Base-by-base conservation (phyloP, 257 asterid genomes). In the Fraxinus excelsior region DNA sequence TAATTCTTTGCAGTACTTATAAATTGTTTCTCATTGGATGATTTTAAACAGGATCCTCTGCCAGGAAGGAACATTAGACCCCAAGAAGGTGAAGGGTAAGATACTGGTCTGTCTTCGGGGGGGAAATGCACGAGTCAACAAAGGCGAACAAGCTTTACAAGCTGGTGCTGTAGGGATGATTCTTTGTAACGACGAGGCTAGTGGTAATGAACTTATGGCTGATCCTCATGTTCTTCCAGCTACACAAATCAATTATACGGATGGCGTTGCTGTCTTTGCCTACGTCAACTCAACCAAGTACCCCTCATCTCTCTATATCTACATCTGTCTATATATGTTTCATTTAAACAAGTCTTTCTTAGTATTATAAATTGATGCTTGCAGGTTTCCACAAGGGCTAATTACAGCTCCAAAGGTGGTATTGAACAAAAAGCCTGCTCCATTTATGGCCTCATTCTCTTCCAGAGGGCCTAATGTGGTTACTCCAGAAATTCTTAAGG, bases 401-500 rank as follows among this genome's bases (percentile, higher is more conserved):
- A 74, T 80, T 18, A 80, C 82, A 7, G 31, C 82, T 37, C 73
- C 87, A 23, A 70, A 46, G 69, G 79, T 69, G 23, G 65, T 38
- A 4, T 28, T 76, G 8, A 69, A 71, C 19, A 19, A 19, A n/a
- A 78, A 68, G 70, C 82, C 82, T 16, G 81, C 88, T 79, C 88
- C 88, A 29, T 19, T 35, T 19, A 62, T 82, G 56, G 82, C 88
- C 23, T 23, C 70, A 29, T 85, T 85, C 82, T 85, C 88, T 23
- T 79, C 83, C 32, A 49, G 82, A 29, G 86, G 86, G n/a, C 88
- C 88, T 2, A 82, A 80, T 49, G 4, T 16, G 1, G 18, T 77
- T 7, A 73, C 82, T 10, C 86, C 86, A 58, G 82, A 76, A 66
- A 79, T 85, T 49, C 86, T 82, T 32, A 85, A 85, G 87, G 87